Conservation (phyloP, 106 monocot genomes). For the Allium sativum region DNA sequence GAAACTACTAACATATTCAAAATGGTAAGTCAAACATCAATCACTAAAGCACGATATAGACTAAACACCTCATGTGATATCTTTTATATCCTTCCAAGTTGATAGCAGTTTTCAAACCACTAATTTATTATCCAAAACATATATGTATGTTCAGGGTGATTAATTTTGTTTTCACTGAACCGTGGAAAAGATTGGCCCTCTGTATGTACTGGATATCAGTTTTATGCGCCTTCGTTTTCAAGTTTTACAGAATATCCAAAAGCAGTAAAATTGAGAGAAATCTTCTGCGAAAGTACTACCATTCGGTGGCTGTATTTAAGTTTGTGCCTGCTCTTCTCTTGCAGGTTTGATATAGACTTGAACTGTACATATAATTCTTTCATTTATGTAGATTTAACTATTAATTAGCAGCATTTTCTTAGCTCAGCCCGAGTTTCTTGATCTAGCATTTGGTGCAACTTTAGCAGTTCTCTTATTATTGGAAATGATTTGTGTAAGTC, state of each 20-base stretch:
- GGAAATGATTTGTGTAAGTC: constrained; percentile 89
- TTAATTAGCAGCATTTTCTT: constrained; percentile 9
- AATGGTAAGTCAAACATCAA: too few relatives aligned
- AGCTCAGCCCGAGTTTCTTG: constrained; percentile 79
- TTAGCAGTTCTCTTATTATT: constrained; percentile 70
- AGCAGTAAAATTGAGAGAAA: constrained; percentile 87
- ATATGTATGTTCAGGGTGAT: constrained; percentile 60
- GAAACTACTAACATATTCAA: too few relatives aligned
- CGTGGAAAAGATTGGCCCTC: constrained; percentile 40
- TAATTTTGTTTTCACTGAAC: constrained; percentile 58
- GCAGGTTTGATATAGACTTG: constrained; percentile 36
- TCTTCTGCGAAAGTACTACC: constrained; percentile 96
- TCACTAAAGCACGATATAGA: too few relatives aligned
- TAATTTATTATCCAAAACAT: not conserved
- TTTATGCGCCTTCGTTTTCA: constrained; percentile 55
- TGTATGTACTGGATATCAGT: constrained; percentile 80
- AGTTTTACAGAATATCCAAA: constrained; percentile 91
- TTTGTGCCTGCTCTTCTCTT: constrained; percentile 80
- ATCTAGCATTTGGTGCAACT: constrained; percentile 96
- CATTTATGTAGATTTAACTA: not conserved
- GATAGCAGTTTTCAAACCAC: not conserved
- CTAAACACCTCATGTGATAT: not conserved
- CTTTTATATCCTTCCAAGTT: constrained; percentile 1
- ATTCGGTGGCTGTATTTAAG: constrained; percentile 87
- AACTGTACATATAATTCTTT: constrained; percentile 1